A percentile compares a stretch with the other conserved stretches of the same genome.
phyloP scores from a whole-genome alignment of 139 green algal genomes.

The Dunaliella primolecta region DNA sequence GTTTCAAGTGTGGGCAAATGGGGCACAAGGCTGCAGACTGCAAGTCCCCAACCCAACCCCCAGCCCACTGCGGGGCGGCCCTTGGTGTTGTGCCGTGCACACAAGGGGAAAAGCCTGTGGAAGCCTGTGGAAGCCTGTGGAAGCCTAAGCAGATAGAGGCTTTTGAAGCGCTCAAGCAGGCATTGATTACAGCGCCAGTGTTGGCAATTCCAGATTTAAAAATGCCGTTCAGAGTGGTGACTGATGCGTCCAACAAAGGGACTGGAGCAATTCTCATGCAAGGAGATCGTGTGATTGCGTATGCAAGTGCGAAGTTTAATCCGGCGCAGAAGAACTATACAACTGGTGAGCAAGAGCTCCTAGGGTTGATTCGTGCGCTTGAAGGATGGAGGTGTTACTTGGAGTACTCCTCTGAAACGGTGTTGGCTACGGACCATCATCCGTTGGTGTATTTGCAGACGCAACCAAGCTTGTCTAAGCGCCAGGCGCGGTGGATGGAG shows the following conservation, averaged over 20 bases:
- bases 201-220: slow-evolving; percentile 13
- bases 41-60: no score
- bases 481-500: slow-evolving; percentile 27
- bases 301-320: slow-evolving; percentile 17
- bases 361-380: slow-evolving; percentile 18
- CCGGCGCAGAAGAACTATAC: slow-evolving; percentile 47
- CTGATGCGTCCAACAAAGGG: slow-evolving; percentile 24
- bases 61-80: no score
- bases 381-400: slow-evolving; percentile 41
- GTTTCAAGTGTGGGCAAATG: no score
- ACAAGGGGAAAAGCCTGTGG: no score
- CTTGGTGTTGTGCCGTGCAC: no score
- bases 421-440: slow-evolving; percentile 44
- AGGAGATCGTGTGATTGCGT: slow-evolving; percentile 33
- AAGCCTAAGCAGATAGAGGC: neutral
- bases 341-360: slow-evolving; percentile 35
- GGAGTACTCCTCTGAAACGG: neutral
- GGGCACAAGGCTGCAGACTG: no score
- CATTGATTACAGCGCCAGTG: slow-evolving; percentile 24
- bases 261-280: slow-evolving; percentile 34
- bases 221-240: slow-evolving; percentile 22
- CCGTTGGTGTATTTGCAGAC: slow-evolving; percentile 30
- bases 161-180: neutral
- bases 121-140: neutral
- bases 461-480: neutral